Base-by-base conservation (phyloP, 192 early-diverging fungal genomes). In the Coemansia sp. region DNA sequence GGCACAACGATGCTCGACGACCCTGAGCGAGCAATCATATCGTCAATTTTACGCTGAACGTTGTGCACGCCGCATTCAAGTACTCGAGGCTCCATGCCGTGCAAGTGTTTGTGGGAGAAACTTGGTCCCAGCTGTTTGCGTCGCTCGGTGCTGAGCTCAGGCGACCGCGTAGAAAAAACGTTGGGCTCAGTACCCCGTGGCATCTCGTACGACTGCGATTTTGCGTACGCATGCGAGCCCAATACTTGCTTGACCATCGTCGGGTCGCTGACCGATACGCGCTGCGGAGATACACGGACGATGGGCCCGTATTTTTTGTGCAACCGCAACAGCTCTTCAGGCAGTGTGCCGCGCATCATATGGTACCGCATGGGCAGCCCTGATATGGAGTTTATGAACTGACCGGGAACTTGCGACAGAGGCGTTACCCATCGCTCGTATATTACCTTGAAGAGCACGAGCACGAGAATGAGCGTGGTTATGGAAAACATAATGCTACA, bases 381-480 rank as follows among this genome's bases (percentile, higher is more conserved):
- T 3, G 66, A 66, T 9, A 82, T 41, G 0, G 74, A 73, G 58
- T 76, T 52, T 10, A 68, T 3, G 37, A 70, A 65, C 5, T 9
- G 17, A 1, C 79, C 79, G 0, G 79, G 79, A 0, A 76, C 70
- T 7, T 50, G 23, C 1, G 64, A 57, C 14, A 82, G 60, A 8
- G 74, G 79, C 17, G 79, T 80, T 24, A 80, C 62, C 68, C 72
- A 75, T n/a, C 77, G 65, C 59, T 80, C 77, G 63, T 80, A 80
- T 24, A 80, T 62, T 14, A 75, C 21, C 23, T 80, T 80, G 77
- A 80, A 75, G 0, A 68, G 54, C 9, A 55, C 50, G 14, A 80
- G 64, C 1, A 74, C 53, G 3, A 74, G 14, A 0, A 43, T 17
- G 5, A 80, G 77, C 5, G 72, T 24, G 2, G 51, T 10, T 10